Conservation (phyloP, 768 basidiomycete species). For the Pulveroboletus frians region DNA sequence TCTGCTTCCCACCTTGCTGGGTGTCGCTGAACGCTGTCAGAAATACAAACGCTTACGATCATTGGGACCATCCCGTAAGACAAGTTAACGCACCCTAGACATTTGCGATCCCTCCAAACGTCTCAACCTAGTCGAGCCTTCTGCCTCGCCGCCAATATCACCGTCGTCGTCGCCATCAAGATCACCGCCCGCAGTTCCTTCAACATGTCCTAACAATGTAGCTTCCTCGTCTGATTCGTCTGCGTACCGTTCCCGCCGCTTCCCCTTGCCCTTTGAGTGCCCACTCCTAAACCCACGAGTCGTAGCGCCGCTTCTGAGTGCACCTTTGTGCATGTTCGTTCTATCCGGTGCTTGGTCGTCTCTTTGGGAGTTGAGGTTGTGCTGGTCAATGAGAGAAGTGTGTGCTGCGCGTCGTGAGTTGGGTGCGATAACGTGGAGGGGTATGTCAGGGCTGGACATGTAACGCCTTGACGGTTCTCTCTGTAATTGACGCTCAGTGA, state of each 20-base stretch:
- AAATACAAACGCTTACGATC: not conserved
- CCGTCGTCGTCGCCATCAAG: conserved; percentile 35
- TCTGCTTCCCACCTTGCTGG: conserved; percentile 7
- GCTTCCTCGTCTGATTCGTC: conserved; percentile 65
- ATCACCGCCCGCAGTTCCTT: conserved; percentile 33
- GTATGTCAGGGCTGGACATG: conserved; percentile 55
- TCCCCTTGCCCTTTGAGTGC: conserved; percentile 34
- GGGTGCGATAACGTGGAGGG: conserved; percentile 56
- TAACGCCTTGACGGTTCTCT: conserved; percentile 4
- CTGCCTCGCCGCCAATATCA: conserved; percentile 32
- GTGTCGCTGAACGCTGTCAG: conserved; percentile 22
- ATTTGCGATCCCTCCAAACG: conserved; percentile 22
- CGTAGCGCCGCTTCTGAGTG: conserved; percentile 30
- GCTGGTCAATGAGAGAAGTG: conserved; percentile 36
- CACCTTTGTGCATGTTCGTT: conserved; percentile 28
- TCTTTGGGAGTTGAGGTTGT: conserved; percentile 21
- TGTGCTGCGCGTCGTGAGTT: conserved; percentile 43
- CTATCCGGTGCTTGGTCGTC: conserved; percentile 11
- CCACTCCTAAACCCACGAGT: conserved; percentile 12
- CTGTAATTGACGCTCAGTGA: not conserved
- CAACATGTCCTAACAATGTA: conserved; percentile 37
- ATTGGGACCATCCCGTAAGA: not conserved
- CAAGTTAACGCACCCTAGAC: conserved; percentile 13
- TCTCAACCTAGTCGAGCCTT: conserved; percentile 23
- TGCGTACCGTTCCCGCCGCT: conserved; percentile 49